phyloP scores from a whole-genome alignment of 306 rosid genomes.

The Boehmeria nivea region DNA sequence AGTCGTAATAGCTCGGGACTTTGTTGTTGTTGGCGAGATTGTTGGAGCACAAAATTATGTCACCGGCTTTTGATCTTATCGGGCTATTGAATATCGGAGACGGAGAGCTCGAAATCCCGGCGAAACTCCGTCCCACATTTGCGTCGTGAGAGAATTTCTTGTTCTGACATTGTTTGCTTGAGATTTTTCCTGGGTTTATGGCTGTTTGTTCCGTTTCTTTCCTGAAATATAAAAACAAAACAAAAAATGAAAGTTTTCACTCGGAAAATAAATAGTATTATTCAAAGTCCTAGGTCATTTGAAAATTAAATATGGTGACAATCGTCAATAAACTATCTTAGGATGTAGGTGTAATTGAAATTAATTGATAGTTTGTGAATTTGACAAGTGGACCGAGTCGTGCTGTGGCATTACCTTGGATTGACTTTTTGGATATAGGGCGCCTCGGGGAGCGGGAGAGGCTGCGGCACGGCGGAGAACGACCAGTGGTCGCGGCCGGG shows the following conservation, averaged over 20 bases:
- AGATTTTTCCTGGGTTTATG: slow-evolving; percentile 18
- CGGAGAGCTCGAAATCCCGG: slow-evolving; percentile 12
- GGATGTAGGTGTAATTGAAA: no score
- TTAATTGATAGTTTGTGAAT: no score
- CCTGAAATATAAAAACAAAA: slow-evolving; percentile 28
- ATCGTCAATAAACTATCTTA: no score
- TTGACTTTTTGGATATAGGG: not conserved
- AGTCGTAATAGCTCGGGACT: no score
- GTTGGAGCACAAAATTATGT: slow-evolving; percentile 6
- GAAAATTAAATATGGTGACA: no score
- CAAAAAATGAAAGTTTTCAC: not conserved
- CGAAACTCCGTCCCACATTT: slow-evolving; percentile 1
- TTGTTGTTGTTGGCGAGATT: slow-evolving; percentile 29
- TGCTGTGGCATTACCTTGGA: slow-evolving; percentile 32
- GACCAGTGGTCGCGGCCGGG: slow-evolving; percentile 41
- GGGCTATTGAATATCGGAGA: slow-evolving; percentile 2
- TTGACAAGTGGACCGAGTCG: no score
- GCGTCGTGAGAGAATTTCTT: slow-evolving; percentile 25
- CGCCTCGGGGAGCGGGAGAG: slow-evolving; percentile 61
- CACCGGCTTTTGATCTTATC: slow-evolving; percentile 21
- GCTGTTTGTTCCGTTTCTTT: slow-evolving; percentile 29
- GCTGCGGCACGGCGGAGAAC: slow-evolving; percentile 38
- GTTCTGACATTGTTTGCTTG: slow-evolving; percentile 25
- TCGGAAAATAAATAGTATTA: no score
- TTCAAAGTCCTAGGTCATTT: no score